Percentiles rank a stretch among this genome's conserved stretches.
Evolutionary conservation across 495 filamentous ascomycete species (phyloP).

Genomic region (Tuber aestivum): DNA sequence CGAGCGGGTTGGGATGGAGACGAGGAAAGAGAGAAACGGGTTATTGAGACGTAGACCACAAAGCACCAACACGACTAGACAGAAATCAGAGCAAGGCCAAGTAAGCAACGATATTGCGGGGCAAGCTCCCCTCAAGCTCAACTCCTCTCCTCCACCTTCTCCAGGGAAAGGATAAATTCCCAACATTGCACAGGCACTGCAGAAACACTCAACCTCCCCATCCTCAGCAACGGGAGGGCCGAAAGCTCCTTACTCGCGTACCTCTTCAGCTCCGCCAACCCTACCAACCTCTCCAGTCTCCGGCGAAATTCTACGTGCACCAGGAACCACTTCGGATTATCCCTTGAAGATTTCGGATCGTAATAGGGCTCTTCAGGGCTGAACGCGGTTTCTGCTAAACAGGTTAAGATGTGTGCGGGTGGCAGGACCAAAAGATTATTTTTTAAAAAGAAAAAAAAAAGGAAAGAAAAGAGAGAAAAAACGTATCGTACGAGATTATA

Average conservation of each 20-base stretch:
- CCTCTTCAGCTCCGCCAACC: slow-evolving; percentile 66
- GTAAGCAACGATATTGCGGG: not conserved
- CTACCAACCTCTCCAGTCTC: slow-evolving; percentile 69
- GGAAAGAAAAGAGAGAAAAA: not conserved
- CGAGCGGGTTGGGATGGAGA: not conserved
- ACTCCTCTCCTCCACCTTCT: slow-evolving; percentile 32
- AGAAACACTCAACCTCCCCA: slow-evolving; percentile 75
- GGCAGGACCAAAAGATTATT: no score
- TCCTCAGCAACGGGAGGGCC: slow-evolving; percentile 75
- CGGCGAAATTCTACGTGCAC: slow-evolving; percentile 80
- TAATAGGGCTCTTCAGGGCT: slow-evolving; percentile 74
- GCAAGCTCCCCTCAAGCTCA: not conserved
- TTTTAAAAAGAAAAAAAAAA: no score
- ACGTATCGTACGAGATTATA: not conserved
- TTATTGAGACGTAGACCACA: not conserved
- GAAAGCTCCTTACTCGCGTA: slow-evolving; percentile 61
- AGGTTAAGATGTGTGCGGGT: slow-evolving; percentile 27
- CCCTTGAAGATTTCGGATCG: slow-evolving; percentile 65
- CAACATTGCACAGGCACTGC: slow-evolving; percentile 68
- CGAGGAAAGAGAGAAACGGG: not conserved
- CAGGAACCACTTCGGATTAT: slow-evolving; percentile 79
- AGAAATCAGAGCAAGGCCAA: not conserved
- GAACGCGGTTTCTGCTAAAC: slow-evolving; percentile 64
- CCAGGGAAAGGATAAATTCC: slow-evolving; percentile 64
- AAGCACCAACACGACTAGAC: not conserved